Evolutionary conservation across 768 basidiomycete genomes (phyloP).

Genomic region (Fomitopsis serialis): DNA sequence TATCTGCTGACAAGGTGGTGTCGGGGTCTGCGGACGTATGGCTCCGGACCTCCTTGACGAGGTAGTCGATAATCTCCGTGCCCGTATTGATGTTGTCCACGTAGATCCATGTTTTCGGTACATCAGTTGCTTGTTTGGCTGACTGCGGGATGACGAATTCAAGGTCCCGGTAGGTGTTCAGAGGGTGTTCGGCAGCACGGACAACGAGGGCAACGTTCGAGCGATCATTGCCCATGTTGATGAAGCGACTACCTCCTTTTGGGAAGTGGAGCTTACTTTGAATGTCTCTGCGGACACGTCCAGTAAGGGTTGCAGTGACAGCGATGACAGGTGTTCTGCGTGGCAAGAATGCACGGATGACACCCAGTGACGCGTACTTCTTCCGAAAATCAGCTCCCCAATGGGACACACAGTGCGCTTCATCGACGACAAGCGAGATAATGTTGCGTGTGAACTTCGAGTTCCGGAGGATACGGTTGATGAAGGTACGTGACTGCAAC

Average conservation of each 20-base stretch:
- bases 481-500: conserved; percentile 23
- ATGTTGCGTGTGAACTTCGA: conserved; percentile 13
- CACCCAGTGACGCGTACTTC: conserved; percentile 23
- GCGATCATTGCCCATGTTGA: conserved; percentile 29
- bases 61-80: conserved; percentile 20
- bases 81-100: conserved; percentile 23
- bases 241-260: conserved; percentile 10
- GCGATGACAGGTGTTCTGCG: conserved; percentile 25
- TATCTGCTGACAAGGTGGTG: conserved; percentile 7
- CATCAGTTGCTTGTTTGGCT: conserved; percentile 9
- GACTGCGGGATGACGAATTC: conserved; percentile 25
- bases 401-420: conserved; percentile 34
- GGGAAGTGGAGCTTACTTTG: conserved; percentile 23
- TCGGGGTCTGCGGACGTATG: no score
- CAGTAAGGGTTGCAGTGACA: conserved; percentile 29
- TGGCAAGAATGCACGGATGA: conserved; percentile 27
- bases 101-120: conserved; percentile 27
- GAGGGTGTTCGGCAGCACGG: conserved; percentile 27
- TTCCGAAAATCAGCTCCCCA: conserved; percentile 33
- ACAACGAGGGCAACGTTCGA: conserved; percentile 29
- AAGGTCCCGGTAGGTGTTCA: conserved; percentile 28
- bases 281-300: conserved; percentile 22
- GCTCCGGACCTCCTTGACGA: no score
- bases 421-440: conserved; percentile 28
- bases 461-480: conserved; percentile 21